phyloP scores from a whole-genome alignment of 345 rosid genomes.

The Eutrema japonicum region DNA sequence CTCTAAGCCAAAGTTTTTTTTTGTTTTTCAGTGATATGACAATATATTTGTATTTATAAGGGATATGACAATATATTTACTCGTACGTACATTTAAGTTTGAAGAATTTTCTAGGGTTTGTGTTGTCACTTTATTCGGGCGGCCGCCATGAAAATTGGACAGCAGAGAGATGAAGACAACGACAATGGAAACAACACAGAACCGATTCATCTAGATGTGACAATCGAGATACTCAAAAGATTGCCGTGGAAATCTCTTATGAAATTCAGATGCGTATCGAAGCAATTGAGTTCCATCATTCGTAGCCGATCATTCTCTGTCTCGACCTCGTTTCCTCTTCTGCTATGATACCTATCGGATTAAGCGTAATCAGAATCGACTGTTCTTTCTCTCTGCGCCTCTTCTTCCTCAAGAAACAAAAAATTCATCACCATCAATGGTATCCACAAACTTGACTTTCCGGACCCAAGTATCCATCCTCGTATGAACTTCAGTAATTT shows the following conservation, averaged over 20 bases:
- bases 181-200: neutral
- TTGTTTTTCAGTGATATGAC: too few relatives aligned
- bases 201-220: neutral
- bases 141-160: neutral
- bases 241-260: neutral
- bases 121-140: neutral
- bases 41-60: too few relatives aligned
- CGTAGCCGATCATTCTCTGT: neutral
- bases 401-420: neutral
- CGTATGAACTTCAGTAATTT: neutral
- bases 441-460: neutral
- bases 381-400: conserved; percentile 1
- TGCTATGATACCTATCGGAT: neutral
- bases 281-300: neutral
- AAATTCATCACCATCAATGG: neutral
- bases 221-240: neutral
- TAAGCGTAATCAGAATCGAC: neutral
- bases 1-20: too few relatives aligned
- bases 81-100: too few relatives aligned
- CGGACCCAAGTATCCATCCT: neutral
- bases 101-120: neutral
- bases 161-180: neutral
- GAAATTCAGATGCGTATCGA: conserved; percentile 6
- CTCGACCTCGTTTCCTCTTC: conserved; percentile 1
- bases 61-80: too few relatives aligned